These are phyloP conservation scores for Cladosporium sp. DNA, from an alignment of 2,329 filamentous ascomycete species.

Conservation along the genomic window DNA sequence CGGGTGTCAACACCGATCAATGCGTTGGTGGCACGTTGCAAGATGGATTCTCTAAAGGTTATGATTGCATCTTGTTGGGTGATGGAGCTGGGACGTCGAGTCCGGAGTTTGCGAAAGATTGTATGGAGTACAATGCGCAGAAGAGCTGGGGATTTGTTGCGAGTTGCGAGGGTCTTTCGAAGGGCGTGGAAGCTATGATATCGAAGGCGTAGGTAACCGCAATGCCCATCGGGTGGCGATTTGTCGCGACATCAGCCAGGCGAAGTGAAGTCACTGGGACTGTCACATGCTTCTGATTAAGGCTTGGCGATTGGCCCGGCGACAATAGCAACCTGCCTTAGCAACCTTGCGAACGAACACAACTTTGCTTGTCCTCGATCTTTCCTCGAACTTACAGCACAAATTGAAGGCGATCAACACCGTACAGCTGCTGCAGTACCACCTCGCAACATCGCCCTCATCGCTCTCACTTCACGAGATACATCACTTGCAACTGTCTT, in stretches of 20 bases:
- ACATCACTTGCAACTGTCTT: no score
- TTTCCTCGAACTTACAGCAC: not conserved
- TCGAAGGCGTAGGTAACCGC: not conserved
- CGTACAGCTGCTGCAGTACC: not conserved
- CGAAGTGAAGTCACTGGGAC: not conserved
- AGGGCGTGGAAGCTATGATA: constrained; percentile 21
- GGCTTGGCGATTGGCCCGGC: not conserved
- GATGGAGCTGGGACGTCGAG: constrained; percentile 54
- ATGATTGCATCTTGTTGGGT: constrained; percentile 53
- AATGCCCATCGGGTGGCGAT: not conserved
- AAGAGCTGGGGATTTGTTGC: constrained; percentile 32
- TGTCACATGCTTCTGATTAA: not conserved
- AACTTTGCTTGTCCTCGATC: not conserved
- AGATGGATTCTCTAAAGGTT: constrained; percentile 54
- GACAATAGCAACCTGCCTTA: not conserved
- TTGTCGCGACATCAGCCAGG: not conserved
- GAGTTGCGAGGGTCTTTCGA: constrained; percentile 26
- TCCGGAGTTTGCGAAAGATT: constrained; percentile 33
- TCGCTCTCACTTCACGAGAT: not conserved
- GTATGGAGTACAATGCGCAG: constrained; percentile 33
- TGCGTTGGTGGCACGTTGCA: constrained; percentile 55
- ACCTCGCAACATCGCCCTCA: not conserved
- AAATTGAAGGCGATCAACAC: not conserved
- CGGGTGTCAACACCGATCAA: constrained; percentile 60
- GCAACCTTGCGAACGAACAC: not conserved